Evolutionary conservation across 2,329 filamentous ascomycete genomes (phyloP), one percentile per base, ranked within the genome.

Genomic region (Pseudonectria foliicola): DNA sequence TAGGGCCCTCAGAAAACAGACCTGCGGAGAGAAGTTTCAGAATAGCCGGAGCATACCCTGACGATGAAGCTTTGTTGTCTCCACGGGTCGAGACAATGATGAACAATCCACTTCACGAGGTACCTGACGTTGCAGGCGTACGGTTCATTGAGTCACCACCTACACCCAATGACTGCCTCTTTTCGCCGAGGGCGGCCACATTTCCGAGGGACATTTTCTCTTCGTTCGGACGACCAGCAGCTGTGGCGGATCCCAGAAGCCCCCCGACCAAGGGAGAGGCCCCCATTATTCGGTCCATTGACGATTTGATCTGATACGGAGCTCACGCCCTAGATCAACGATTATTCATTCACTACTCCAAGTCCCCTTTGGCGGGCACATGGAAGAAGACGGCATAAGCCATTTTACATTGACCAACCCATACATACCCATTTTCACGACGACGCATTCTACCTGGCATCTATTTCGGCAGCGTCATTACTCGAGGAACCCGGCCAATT

Each of bases 211-310:
- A 77, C 43, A 65, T 70, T 0, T 70, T 73, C 37, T 64, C 59
- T 30, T 63, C 70, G 3, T 75, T 76, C 44, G 67, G 64, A 29
- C 65, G 68, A 25, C 73, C 72, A 10, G 49, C 63, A 3, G 68
- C 73, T 41, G 60, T 67, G 10, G 68, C 67, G 11, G 82, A 89
- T 53, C 85, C 85, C 11, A 67, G 85, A 48, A 88, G 83, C 55
- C 84, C 84, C 12, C 80, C 82, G 1, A 84, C 81, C 10, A 77
- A 75, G 50, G 83, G 84, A 26, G 81, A 83, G 55, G 78, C 77
- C 38, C 82, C 84, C 3, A 88, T 90, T 41, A 77, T 80, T 33
- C 71, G 84, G 37, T 88, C 81, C 39, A 90, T 90, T 50, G 81
- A 85, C 55, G 83, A 88, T 52, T 67, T 87, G 33, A 66, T 89